Conservation (phyloP, 2,329 filamentous ascomycete species). For the Emydomyces testavorans region DNA sequence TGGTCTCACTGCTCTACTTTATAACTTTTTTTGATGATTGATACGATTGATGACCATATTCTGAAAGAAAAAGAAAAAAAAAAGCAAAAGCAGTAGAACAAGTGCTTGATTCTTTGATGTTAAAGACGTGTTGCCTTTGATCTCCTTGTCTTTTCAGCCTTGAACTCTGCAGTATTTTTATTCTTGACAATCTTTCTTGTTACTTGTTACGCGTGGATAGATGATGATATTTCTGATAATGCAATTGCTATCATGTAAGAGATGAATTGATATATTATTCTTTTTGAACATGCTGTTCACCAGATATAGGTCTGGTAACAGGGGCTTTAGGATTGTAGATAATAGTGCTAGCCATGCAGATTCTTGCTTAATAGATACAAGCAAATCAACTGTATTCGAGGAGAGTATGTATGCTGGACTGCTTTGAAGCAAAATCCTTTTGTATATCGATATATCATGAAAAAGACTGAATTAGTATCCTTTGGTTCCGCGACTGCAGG, state of each 20-base stretch:
- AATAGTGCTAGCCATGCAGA: too few relatives aligned
- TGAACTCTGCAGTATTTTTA: neutral
- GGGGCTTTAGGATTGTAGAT: too few relatives aligned
- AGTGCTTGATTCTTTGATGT: neutral
- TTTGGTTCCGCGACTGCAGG: too few relatives aligned
- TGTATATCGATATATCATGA: too few relatives aligned
- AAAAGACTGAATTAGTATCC: too few relatives aligned
- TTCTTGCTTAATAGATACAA: too few relatives aligned
- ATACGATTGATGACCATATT: conserved; percentile 3
- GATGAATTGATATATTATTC: conserved; percentile 8
- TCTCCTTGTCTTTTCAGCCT: neutral
- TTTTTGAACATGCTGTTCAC: neutral
- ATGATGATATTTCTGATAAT: conserved; percentile 4
- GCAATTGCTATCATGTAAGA: conserved; percentile 5
- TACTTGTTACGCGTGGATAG: neutral
- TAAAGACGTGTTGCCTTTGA: neutral
- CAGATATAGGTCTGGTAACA: too few relatives aligned
- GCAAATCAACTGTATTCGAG: too few relatives aligned
- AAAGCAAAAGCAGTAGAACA: conserved; percentile 8
- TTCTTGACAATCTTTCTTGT: neutral
- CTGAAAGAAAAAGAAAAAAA: neutral
- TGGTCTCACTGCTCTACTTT: conserved; percentile 36
- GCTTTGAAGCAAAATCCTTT: too few relatives aligned
- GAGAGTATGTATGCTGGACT: too few relatives aligned
- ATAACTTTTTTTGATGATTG: conserved; percentile 19